A percentile compares a stretch with the other conserved stretches of the same genome.
These are phyloP conservation scores for Trametes versicolor DNA, from an alignment of 1,284 basidiomycete genomes.

Conservation along the genomic window DNA sequence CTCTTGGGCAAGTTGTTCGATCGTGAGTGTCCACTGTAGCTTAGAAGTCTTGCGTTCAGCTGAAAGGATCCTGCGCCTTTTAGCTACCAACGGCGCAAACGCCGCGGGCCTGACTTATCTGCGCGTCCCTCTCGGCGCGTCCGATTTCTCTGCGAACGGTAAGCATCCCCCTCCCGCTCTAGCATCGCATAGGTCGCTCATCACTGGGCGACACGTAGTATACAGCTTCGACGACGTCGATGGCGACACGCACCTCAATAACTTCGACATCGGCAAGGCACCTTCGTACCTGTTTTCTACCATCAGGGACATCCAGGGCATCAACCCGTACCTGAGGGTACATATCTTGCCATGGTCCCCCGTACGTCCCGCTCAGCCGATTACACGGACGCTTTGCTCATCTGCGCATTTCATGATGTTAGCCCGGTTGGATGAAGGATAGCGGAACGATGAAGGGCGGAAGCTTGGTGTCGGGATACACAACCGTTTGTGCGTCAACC, in stretches of 20 bases:
- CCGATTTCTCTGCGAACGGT: conserved; percentile 53
- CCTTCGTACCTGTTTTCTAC: conserved; percentile 58
- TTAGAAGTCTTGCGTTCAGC: neutral
- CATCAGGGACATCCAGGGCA: conserved; percentile 55
- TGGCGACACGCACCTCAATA: conserved; percentile 52
- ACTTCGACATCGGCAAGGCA: conserved; percentile 55
- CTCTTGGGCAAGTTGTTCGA: conserved; percentile 57
- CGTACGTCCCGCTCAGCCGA: conserved; percentile 38
- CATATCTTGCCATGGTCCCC: conserved; percentile 62
- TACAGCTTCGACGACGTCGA: conserved; percentile 58
- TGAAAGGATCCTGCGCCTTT: neutral
- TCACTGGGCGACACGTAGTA: conserved; percentile 40
- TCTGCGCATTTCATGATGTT: neutral
- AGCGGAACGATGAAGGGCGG: conserved; percentile 56
- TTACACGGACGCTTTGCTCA: neutral
- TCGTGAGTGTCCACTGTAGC: conserved; percentile 40
- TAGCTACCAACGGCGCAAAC: conserved; percentile 56
- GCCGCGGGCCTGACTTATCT: conserved; percentile 60
- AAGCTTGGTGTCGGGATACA: conserved; percentile 49
- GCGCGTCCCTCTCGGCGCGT: conserved; percentile 62
- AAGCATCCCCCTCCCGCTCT: too few relatives aligned
- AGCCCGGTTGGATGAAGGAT: conserved; percentile 66
- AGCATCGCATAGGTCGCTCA: too few relatives aligned
- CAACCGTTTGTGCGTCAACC: conserved; percentile 48
- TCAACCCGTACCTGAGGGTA: conserved; percentile 53